A percentile compares a stretch with the other conserved stretches of the same genome.
Evolutionary conservation across 2,329 filamentous ascomycete species (phyloP).

Genomic region (Nemania sp.): DNA sequence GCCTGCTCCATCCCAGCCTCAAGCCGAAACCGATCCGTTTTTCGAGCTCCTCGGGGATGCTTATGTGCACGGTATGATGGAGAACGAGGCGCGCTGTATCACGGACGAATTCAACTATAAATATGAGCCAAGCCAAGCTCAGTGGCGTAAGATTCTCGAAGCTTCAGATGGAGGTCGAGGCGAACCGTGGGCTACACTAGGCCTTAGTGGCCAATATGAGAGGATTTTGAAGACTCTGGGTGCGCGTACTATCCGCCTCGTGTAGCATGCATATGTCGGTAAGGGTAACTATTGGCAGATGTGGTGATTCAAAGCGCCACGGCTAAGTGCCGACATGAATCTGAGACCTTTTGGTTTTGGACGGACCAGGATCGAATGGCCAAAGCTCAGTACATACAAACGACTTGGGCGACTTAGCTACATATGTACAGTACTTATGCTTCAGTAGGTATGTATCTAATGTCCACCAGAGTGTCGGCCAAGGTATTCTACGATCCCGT

Average conservation of each 20-base stretch:
- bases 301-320: too few species aligned
- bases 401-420: too few species aligned
- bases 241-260: conserved; percentile 22
- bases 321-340: too few species aligned
- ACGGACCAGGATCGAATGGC: too few species aligned
- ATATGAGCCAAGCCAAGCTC: conserved; percentile 24
- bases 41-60: conserved; percentile 32
- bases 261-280: conserved; percentile 2
- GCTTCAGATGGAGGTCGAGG: conserved; percentile 23
- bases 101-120: conserved; percentile 30
- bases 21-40: conserved; percentile 6
- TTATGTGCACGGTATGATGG: conserved; percentile 34
- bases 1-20: not conserved
- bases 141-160: conserved; percentile 18
- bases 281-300: too few species aligned
- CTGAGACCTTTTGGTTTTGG: too few species aligned
- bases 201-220: conserved; percentile 25
- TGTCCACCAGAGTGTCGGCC: too few species aligned
- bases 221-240: conserved; percentile 30
- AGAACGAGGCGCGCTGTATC: conserved; percentile 32
- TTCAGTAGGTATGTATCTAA: too few species aligned
- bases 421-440: too few species aligned
- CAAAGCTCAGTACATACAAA: too few species aligned
- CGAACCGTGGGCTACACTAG: conserved; percentile 27
- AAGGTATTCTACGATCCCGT: too few species aligned